These are phyloP conservation scores for Candida qinlingensis DNA, from an alignment of 805 yeast species.

Conservation along the genomic window DNA sequence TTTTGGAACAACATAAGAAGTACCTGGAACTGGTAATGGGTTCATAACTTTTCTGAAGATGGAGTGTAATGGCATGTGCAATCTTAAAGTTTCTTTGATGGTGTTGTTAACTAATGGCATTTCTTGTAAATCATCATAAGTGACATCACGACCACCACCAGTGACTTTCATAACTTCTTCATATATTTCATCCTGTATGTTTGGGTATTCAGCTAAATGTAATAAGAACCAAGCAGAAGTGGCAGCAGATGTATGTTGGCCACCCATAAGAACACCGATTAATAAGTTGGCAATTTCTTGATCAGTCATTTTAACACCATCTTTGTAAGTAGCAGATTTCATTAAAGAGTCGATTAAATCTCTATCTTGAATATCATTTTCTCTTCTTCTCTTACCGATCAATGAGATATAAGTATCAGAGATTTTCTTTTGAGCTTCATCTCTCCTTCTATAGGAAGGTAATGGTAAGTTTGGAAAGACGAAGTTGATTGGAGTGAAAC, in stretches of 20 bases:
- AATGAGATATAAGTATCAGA: constrained; percentile 76
- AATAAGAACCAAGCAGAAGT: constrained; percentile 93
- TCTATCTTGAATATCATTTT: constrained; percentile 74
- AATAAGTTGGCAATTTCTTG: constrained; percentile 88
- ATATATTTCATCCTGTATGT: constrained; percentile 75
- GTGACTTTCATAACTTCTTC: constrained; percentile 67
- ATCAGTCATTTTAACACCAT: constrained; percentile 92
- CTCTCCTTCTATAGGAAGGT: constrained; percentile 80
- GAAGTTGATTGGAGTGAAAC: constrained; percentile 93
- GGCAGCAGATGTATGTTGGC: constrained; percentile 96
- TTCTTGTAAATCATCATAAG: constrained; percentile 78
- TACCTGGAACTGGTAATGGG: constrained; percentile 73
- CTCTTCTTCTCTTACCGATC: constrained; percentile 65
- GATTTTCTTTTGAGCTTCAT: constrained; percentile 78
- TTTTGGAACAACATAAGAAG: constrained; percentile 75
- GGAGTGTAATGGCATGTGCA: constrained; percentile 96
- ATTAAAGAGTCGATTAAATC: constrained; percentile 87
- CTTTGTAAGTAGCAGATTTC: constrained; percentile 81
- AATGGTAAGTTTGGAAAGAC: constrained; percentile 93
- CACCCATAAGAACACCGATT: constrained; percentile 98
- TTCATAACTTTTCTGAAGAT: constrained; percentile 86
- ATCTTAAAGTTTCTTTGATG: constrained; percentile 88
- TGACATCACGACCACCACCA: constrained; percentile 48
- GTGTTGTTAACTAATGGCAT: constrained; percentile 78
- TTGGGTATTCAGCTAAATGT: constrained; percentile 84